Evolutionary conservation across 2,329 filamentous ascomycete genomes (phyloP), one percentile per base, ranked within the genome.

Genomic region (Cercospora berteroae): DNA sequence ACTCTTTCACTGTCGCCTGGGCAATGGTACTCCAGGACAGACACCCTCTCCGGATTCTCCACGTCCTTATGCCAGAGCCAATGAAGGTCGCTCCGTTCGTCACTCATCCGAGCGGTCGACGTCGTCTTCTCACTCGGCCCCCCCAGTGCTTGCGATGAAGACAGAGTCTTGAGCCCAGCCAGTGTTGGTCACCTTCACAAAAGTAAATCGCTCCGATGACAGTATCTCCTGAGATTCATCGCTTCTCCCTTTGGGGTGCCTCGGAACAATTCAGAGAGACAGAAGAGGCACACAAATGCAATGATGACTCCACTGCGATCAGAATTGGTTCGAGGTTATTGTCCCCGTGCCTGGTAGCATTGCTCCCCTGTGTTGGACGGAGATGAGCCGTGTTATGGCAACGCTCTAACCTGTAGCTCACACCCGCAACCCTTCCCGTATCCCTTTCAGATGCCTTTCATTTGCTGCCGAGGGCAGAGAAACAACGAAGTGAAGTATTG

Each of bases 261-360:
- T 42, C 7, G 9, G 36, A 7, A 42, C 36, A 8, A 1, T 1
- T 42, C 36, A 42, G 36, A 8, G 6, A 42, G 36, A 42, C 16
- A 9, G 36, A 42, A 42, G 36, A 42, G 16, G 16, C 36, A 42
- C 4, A 42, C 16, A 42, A 6, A 42, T 3, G 16, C 36, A 42
- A 42, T 42, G 16, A 42, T 42, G 36, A 42, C 36, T 42, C 36
- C 36, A n/a, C 4, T 42, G 0, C 36, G 6, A 42, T 42, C 36
- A 4, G 0, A 42, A 3, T n/a, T n/a, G 2, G 36, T 42, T 9
- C 36, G 4, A 42, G 0, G 2, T 1, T n/a, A n/a, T 9, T 42
- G 2, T 42, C 16, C 13, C 3, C 16, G 2, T 42, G 1, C 16
- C 36, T 4, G 36, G 36, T 42, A 1, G 36, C 36, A 42, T 42